Base-by-base conservation (phyloP, 1,284 basidiomycete species). In the Pulchroboletus neoregius region DNA sequence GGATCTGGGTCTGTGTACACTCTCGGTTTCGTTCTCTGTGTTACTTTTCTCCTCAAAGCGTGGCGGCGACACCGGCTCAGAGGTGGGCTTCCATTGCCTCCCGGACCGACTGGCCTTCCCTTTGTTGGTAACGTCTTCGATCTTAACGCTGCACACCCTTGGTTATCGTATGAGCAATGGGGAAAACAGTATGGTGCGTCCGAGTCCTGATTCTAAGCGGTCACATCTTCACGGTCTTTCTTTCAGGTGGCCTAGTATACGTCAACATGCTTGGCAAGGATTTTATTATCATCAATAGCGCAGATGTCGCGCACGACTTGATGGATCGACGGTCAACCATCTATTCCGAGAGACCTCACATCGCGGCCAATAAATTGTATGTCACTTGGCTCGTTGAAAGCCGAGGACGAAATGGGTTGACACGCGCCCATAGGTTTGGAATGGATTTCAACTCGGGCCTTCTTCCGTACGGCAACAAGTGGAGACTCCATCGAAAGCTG, bases 301-400 rank as follows among this genome's bases (percentile, higher is more conserved):
- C 47, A n/a, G 56, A 66, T 33, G 60, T 67, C 2, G 70, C 67
- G 1, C 61, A 60, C 5, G 74, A 72, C 24, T 47, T 77, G 11
- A 52, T 76, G 34, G 70, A 75, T 10, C 68, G 60, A 41, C 65
- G 73, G 13, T 68, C 71, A 1, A 33, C 54, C 1, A 63, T 66
- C n/a, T 77, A 76, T 53, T 74, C 71, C 1, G 67, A 68, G 43
- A 63, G 75, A n/a, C 69, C 72, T 2, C 16, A 54, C 33, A 37
- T 63, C 30, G 49, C 48, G 2, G 53, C 53, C 6, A 65, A 48
- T 33, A 10, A 58, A 40, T n/a, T 46, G 65, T 60, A 15, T 7
- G 58, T 51, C 8, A 8, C 27, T 30, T 23, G 15, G 1, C 10
- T 36, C 10, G 6, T 16, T 35, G 35, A 31, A 18, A 26, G 15